Base-by-base conservation (phyloP, 2,329 filamentous ascomycete species). In the Penicillium occitanis region DNA sequence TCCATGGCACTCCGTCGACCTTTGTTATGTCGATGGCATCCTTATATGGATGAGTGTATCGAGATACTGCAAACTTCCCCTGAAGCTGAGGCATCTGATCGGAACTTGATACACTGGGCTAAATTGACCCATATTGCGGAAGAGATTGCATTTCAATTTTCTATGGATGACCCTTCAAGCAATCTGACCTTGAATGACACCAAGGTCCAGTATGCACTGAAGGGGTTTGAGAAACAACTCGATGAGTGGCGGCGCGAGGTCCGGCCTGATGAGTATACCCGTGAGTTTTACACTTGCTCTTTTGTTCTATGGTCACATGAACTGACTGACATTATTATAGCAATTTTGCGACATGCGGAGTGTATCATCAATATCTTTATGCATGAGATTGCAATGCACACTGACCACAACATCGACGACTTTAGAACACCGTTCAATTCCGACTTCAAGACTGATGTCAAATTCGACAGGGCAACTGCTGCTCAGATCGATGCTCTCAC, bases 331-430 rank as follows among this genome's bases (percentile, higher is more conserved):
- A 8, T 66, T 25, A 28, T 28, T 44, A 8, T 62, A 88, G 88
- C 86, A n/a, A 83, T 86, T 0, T 80, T 92, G 55, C 79, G 81
- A 19, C 84, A 92, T 69, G 85, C 86, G 67, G 88, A 91, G 69
- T 82, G 88, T 69, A 84, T 90, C 1, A 75, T 91, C 42, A 89
- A 84, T 68, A 80, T 93, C 2, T 92, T 91, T 73, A 88, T 93
- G 80, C 89, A 93, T 74, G 91, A 93, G 76, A 86, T 91, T 63
- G 88, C 86, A 2, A 85, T 93, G 69, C 88, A 91, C 69, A 82
- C 86, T 8, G 88, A 91, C 62, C 84, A 86, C 68, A 82, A 80
- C 22, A 81, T 83, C 2, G 83, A 87, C 7, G 84, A 88, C 30
- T 84, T 85, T 71, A 75, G 73, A 70, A 68, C 73, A 66, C 71